phyloP scores from a whole-genome alignment of 2,329 filamentous ascomycete genomes.

The Cytospora paraplurivora region DNA sequence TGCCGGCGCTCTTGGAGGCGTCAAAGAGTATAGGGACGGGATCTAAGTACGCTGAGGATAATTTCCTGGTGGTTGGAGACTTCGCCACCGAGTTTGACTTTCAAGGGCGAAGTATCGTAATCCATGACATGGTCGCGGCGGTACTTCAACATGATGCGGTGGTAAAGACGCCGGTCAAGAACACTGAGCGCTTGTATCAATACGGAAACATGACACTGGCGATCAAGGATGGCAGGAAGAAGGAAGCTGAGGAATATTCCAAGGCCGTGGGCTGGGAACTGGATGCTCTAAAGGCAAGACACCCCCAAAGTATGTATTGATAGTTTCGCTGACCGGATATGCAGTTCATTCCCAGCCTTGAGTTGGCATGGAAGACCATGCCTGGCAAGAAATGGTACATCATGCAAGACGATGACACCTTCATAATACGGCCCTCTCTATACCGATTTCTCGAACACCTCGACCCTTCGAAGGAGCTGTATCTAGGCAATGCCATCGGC shows the following conservation, averaged over 20 bases:
- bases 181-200: constrained; percentile 42
- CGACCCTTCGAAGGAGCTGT: constrained; percentile 49
- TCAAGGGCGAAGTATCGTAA: constrained; percentile 35
- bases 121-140: constrained; percentile 46
- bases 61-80: constrained; percentile 54
- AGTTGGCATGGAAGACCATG: constrained; percentile 52
- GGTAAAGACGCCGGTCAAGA: constrained; percentile 35
- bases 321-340: not conserved
- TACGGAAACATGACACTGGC: constrained; percentile 44
- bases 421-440: constrained; percentile 53
- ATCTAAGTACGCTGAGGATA: constrained; percentile 42
- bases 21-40: constrained; percentile 38
- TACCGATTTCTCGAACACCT: constrained; percentile 51
- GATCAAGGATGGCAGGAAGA: constrained; percentile 43
- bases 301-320: not conserved
- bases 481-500: constrained; percentile 59
- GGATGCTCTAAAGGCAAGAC: constrained; percentile 51
- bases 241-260: constrained; percentile 42
- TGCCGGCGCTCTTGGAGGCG: constrained; percentile 50
- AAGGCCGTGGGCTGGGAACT: constrained; percentile 50
- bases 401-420: constrained; percentile 61
- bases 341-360: constrained; percentile 58
- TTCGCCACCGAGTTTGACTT: constrained; percentile 42
- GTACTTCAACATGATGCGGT: constrained; percentile 37
- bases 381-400: constrained; percentile 62